phyloP scores from a whole-genome alignment of 2,329 filamentous ascomycete genomes.

The Nemania sp. region DNA sequence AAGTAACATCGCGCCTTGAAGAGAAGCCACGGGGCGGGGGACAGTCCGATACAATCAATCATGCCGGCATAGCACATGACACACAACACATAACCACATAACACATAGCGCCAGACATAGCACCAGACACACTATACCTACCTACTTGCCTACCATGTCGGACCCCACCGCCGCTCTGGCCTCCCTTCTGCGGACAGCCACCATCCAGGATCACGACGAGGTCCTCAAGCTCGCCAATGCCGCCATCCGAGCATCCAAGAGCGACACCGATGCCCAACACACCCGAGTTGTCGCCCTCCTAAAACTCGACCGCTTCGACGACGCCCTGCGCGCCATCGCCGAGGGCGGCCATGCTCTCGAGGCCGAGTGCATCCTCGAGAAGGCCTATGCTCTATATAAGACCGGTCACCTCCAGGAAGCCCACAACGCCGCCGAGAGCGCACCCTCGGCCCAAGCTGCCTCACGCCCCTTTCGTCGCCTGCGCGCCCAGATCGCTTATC shows the following conservation, averaged over 20 bases:
- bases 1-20: not conserved
- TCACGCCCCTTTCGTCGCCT: conserved; percentile 62
- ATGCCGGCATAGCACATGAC: conserved; percentile 24
- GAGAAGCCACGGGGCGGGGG: not conserved
- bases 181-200: conserved; percentile 65
- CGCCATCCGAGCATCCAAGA: conserved; percentile 71
- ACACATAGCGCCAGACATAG: too few relatives aligned
- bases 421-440: conserved; percentile 55
- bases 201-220: conserved; percentile 79
- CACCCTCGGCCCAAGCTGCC: conserved; percentile 46
- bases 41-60: not conserved
- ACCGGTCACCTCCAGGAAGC: conserved; percentile 76
- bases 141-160: conserved; percentile 48
- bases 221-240: conserved; percentile 73
- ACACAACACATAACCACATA: not conserved
- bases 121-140: not conserved
- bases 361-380: conserved; percentile 73
- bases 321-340: conserved; percentile 77
- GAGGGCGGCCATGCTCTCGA: conserved; percentile 72
- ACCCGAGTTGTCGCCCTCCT: conserved; percentile 80
- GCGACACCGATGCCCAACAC: conserved; percentile 69
- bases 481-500: conserved; percentile 77
- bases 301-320: conserved; percentile 84
- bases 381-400: conserved; percentile 88
- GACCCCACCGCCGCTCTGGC: conserved; percentile 63